Percentiles rank a stretch among this genome's conserved stretches.
phyloP scores from a whole-genome alignment of 495 filamentous ascomycete genomes.

The Thermothielavioides terrestris region DNA sequence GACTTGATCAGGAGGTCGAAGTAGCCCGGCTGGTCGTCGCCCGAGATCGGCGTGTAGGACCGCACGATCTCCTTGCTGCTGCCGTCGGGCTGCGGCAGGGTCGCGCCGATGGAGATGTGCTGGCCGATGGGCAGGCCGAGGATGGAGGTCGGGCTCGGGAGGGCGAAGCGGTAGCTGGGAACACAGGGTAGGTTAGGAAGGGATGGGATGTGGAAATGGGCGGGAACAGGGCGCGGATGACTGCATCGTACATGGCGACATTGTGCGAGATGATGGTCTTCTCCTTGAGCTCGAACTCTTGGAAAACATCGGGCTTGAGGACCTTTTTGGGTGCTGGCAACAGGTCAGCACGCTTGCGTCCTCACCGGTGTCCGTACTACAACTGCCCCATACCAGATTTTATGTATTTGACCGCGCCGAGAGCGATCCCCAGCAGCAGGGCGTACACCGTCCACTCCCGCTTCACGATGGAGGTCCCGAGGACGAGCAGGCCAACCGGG shows the following conservation, averaged over 20 bases:
- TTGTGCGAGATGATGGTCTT: slow-evolving; percentile 94
- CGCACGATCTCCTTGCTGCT: slow-evolving; percentile 81
- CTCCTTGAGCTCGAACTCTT: slow-evolving; percentile 80
- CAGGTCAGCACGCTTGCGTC: slow-evolving; percentile 20
- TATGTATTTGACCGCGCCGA: slow-evolving; percentile 58
- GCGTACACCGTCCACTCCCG: slow-evolving; percentile 69
- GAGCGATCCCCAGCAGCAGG: slow-evolving; percentile 48
- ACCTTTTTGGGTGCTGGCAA: slow-evolving; percentile 61
- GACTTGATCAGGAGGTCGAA: slow-evolving; percentile 97
- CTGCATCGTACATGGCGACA: slow-evolving; percentile 67
- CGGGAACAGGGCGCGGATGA: background rate
- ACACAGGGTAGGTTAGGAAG: background rate
- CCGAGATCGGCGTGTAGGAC: slow-evolving; percentile 93
- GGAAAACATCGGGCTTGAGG: slow-evolving; percentile 78
- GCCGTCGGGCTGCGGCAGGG: slow-evolving; percentile 53
- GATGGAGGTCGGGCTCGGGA: slow-evolving; percentile 67
- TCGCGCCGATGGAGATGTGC: slow-evolving; percentile 90
- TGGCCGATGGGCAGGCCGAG: slow-evolving; percentile 96
- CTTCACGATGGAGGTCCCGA: slow-evolving; percentile 70
- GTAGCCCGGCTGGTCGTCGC: slow-evolving; percentile 83
- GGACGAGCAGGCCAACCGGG: slow-evolving; percentile 70
- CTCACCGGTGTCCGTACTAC: no score
- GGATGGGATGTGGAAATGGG: background rate
- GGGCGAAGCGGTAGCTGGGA: slow-evolving; percentile 73
- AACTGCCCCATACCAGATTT: slow-evolving; percentile 51